Percentiles rank a stretch among this genome's conserved stretches.
These are phyloP conservation scores for Trametes sp. DNA, from an alignment of 1,284 basidiomycete species.

Conservation along the genomic window DNA sequence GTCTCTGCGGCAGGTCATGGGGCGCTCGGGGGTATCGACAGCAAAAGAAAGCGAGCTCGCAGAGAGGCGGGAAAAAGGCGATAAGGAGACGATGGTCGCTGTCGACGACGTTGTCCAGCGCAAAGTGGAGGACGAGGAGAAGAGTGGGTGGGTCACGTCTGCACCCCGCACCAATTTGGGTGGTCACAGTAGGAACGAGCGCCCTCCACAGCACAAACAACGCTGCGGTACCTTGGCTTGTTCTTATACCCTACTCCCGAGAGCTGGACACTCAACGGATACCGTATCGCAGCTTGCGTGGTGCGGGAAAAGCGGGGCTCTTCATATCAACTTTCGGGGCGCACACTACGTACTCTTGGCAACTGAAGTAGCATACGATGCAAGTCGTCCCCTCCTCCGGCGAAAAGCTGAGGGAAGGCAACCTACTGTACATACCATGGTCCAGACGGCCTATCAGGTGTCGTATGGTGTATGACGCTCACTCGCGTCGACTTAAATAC, in stretches of 20 bases:
- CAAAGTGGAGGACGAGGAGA: neutral
- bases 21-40: neutral
- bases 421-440: too few relatives aligned
- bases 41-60: neutral
- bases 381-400: neutral
- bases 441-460: too few relatives aligned
- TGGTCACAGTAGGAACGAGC: constrained; percentile 12
- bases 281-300: neutral
- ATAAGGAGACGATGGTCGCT: constrained; percentile 2
- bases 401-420: neutral
- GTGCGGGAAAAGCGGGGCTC: neutral
- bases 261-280: neutral
- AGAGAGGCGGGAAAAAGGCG: neutral
- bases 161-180: constrained; percentile 11
- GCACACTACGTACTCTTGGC: neutral
- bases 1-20: neutral
- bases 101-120: neutral
- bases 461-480: too few relatives aligned
- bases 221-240: neutral
- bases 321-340: neutral
- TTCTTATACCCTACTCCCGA: neutral
- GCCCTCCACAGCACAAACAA: neutral
- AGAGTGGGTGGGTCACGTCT: constrained; percentile 12
- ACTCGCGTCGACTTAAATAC: too few relatives aligned
- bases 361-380: neutral